phyloP scores from a whole-genome alignment of 345 rosid species.

The rapeseed (Brassica napus) region DNA sequence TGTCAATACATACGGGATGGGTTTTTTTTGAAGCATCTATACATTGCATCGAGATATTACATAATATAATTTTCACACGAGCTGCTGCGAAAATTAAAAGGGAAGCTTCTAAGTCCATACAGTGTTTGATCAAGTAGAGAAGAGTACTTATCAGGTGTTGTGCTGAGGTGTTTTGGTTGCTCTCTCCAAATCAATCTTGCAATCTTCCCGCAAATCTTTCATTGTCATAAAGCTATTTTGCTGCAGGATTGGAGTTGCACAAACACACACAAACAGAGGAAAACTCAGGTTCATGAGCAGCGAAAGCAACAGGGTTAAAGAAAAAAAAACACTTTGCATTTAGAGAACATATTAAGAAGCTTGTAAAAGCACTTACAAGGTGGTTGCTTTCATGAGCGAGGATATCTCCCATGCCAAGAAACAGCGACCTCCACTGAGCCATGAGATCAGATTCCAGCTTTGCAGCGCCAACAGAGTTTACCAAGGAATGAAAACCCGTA shows the following conservation, averaged over 20 bases:
- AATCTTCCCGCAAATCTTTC: constrained; percentile 67
- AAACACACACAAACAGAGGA: background rate
- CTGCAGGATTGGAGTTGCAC: constrained; percentile 44
- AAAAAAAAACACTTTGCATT: background rate
- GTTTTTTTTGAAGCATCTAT: constrained; percentile 2
- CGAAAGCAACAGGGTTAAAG: background rate
- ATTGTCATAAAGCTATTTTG: constrained; percentile 52
- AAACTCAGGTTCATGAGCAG: background rate
- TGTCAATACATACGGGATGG: background rate
- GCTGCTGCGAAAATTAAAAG: constrained; percentile 4
- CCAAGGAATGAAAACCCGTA: constrained; percentile 33
- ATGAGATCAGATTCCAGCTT: constrained; percentile 54
- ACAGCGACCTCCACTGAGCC: constrained; percentile 66
- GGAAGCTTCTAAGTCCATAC: constrained; percentile 21
- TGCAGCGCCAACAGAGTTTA: background rate
- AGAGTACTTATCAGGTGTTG: constrained; percentile 37
- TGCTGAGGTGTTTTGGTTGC: constrained; percentile 49
- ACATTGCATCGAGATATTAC: constrained; percentile 20
- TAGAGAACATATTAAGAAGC: background rate
- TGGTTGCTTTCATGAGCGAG: constrained; percentile 63
- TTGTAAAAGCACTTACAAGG: constrained; percentile 54
- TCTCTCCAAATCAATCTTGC: constrained; percentile 72
- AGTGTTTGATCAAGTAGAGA: constrained; percentile 8
- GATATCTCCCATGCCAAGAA: constrained; percentile 75
- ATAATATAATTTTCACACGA: background rate